phyloP scores from a whole-genome alignment of 1,139 yeast genomes.

The Magnusiomyces tetraspermus region DNA sequence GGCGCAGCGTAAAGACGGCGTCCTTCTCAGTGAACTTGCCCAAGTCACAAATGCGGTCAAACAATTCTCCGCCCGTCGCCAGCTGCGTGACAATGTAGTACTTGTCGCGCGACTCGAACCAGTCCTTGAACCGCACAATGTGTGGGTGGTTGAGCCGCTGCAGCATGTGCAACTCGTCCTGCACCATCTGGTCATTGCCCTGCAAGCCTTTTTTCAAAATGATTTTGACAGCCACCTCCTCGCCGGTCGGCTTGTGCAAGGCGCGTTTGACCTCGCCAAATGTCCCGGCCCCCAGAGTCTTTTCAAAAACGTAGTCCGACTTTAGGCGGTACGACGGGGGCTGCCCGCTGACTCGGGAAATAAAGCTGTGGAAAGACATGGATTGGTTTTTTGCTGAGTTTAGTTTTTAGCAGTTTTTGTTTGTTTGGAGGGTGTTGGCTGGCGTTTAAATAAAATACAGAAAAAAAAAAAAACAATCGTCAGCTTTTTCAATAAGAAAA shows the following conservation, averaged over 20 bases:
- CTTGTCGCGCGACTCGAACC: slow-evolving; percentile 72
- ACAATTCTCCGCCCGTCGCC: slow-evolving; percentile 88
- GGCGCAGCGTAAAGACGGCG: slow-evolving; percentile 61
- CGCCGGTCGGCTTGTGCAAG: slow-evolving; percentile 45
- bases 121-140: slow-evolving; percentile 72
- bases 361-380: background rate
- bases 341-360: slow-evolving; percentile 46
- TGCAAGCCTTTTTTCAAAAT: slow-evolving; percentile 71
- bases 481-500: too few species aligned
- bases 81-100: slow-evolving; percentile 42
- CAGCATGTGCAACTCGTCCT: slow-evolving; percentile 65
- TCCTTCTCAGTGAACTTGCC: slow-evolving; percentile 81
- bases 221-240: slow-evolving; percentile 80
- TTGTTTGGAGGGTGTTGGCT: too few species aligned
- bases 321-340: slow-evolving; percentile 62
- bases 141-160: slow-evolving; percentile 64
- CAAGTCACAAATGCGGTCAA: slow-evolving; percentile 66
- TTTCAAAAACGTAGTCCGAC: slow-evolving; percentile 58
- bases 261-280: slow-evolving; percentile 86
- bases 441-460: too few species aligned
- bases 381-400: background rate
- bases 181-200: slow-evolving; percentile 61
- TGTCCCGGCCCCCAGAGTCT: slow-evolving; percentile 82
- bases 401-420: too few species aligned
- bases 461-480: too few species aligned